Base-by-base conservation (phyloP, 2,329 filamentous ascomycete genomes). In the Fusarium goolgardi region DNA sequence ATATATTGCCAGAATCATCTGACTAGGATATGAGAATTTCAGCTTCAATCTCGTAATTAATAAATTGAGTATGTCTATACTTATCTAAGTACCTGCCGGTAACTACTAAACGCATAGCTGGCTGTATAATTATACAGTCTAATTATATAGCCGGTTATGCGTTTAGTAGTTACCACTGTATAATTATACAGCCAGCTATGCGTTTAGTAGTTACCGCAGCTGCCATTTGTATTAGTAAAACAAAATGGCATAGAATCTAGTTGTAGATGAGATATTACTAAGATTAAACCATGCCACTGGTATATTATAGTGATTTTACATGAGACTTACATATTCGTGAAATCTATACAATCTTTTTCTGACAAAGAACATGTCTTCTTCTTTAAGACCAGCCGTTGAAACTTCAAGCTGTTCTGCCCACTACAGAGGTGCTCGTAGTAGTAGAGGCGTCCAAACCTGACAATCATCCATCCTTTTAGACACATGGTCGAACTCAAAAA, bases 31-130 rank as follows among this genome's bases (percentile, higher is more conserved):
- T 52, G 60, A 44, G 47, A 27, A 12, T 45, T 27, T 29, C 35
- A 37, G 27, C 47, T n/a, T 29, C 16, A 40, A 40, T 16, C 29
- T 51, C 54, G 56, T 58, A 41, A 57, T 56, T 40, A 32, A 49
- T 49, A 54, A 18, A 20, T 11, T 6, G 35, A 37, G 43, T 25
- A 54, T 43, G 32, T 23, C 27, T 41, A 32, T 45, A 39, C 31
- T 49, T 32, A 32, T 39, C 34, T 32, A 13, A 52, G 16, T 11
- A 29, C n/a, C n/a, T n/a, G n/a, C n/a, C n/a, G n/a, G n/a, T n/a
- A n/a, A n/a, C n/a, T n/a, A n/a, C n/a, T n/a, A n/a, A n/a, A n/a
- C n/a, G n/a, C n/a, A n/a, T n/a, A n/a, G n/a, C n/a, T n/a, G n/a
- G n/a, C n/a, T n/a, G n/a, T n/a, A n/a, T n/a, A n/a, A n/a, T n/a